Base-by-base conservation (phyloP, 208 protist genomes). In the Trypanosoma brucei region DNA sequence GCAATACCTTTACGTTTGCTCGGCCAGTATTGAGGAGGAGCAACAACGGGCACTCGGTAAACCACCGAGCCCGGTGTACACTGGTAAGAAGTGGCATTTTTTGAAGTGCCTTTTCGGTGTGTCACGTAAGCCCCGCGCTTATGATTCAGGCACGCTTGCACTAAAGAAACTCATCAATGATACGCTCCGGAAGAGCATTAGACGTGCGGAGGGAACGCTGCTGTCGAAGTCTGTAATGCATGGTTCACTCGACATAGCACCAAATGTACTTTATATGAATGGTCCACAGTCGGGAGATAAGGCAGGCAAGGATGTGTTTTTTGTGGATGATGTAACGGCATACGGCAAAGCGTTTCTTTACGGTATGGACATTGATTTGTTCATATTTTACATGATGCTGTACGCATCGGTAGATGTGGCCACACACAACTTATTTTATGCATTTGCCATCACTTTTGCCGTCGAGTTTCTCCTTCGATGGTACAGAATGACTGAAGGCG, bases 241-340 rank as follows among this genome's bases (percentile, higher is more conserved):
- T 35, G 71, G 78, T 46, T 72, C 73, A 62, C 68, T 91, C 31
- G 72, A 80, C 54, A 78, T 93, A 14, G 76, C 86, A 38, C 84
- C 89, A 2, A 92, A 91, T 59, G 74, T 93, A 31, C 72, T 92
- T 68, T 91, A 89, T 70, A 89, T 92, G 78, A 94, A 90, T 63
- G 81, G 87, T 2, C 77, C 79, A 14, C 81, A 88, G 68, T 76
- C 66, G 4, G 79, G 78, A 13, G 87, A 91, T 33, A 82, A 80
- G 46, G 72, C 69, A 3, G 75, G 73, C 22, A 87, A 86, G 55
- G 82, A 89, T 61, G 59, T 94, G n/a, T 95, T 89, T 70, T 95
- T 95, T 74, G 75, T 90, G 34, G 89, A 92, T 68, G 59, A 81
- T 44, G 62, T 78, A 33, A 45, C 69, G 31, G 79, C 84, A 11